These are phyloP conservation scores for Ormosia semicastrata DNA, from an alignment of 306 rosid species.

Conservation along the genomic window DNA sequence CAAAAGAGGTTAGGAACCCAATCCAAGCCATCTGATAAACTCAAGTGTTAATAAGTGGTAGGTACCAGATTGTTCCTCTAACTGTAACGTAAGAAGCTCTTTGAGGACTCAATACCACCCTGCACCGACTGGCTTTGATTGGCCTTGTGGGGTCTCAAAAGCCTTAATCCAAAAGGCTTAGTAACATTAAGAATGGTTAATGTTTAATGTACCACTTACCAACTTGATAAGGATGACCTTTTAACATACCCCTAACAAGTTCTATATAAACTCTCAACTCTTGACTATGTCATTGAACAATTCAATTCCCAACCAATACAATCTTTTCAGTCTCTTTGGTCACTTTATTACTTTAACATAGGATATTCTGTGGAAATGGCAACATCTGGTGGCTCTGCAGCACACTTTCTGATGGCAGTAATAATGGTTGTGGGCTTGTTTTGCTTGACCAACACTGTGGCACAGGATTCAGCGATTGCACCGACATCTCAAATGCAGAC, in stretches of 20 bases:
- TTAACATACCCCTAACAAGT: not conserved
- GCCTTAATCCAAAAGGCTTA: conserved; percentile 37
- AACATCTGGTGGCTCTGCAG: conserved; percentile 17
- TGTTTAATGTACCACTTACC: conserved; percentile 31
- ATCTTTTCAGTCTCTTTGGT: not conserved
- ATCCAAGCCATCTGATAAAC: not conserved
- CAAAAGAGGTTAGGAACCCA: not conserved
- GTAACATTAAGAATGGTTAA: conserved; percentile 37
- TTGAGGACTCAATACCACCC: conserved; percentile 32
- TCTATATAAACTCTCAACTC: conserved; percentile 49
- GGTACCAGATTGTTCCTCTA: conserved; percentile 1
- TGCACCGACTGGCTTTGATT: conserved; percentile 32
- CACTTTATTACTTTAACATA: not conserved
- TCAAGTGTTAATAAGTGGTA: not conserved
- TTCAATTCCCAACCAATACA: conserved; percentile 1
- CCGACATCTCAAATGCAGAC: conserved; percentile 53
- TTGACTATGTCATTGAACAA: conserved; percentile 21
- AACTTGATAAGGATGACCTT: conserved; percentile 23
- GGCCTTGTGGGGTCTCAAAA: conserved; percentile 40
- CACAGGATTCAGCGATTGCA: conserved; percentile 37
- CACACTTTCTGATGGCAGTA: conserved; percentile 15
- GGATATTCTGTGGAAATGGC: conserved; percentile 43
- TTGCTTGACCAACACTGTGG: conserved; percentile 33
- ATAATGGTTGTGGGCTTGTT: conserved; percentile 30
- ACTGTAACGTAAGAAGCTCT: conserved; percentile 24